Evolutionary conservation across 108 stramenopile species (phyloP).

Genomic region (Nitzschia palea): DNA sequence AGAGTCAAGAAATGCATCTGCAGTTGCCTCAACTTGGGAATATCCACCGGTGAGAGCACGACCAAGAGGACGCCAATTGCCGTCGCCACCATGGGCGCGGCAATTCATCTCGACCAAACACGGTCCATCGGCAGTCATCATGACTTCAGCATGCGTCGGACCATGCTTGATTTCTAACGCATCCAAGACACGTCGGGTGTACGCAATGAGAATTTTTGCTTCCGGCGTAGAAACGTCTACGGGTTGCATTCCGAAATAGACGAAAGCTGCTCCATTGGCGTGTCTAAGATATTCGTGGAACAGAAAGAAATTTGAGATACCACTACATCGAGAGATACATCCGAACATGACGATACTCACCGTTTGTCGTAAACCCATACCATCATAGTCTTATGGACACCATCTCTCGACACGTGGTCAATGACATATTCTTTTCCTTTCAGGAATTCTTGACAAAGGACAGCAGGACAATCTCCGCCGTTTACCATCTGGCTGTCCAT

Average conservation of each 20-base stretch:
- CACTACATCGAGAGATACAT: neutral
- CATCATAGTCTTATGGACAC: constrained; percentile 88
- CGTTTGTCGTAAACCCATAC: constrained; percentile 95
- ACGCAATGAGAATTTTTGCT: constrained; percentile 78
- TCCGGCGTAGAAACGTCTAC: constrained; percentile 56
- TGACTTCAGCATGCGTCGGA: constrained; percentile 80
- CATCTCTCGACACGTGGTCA: constrained; percentile 83
- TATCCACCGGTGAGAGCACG: constrained; percentile 73
- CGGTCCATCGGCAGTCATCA: constrained; percentile 78
- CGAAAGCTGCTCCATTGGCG: constrained; percentile 82
- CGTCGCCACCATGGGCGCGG: constrained; percentile 94
- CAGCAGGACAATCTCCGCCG: constrained; percentile 75
- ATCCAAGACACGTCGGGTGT: constrained; percentile 73
- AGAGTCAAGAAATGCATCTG: constrained; percentile 80
- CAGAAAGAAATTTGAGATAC: neutral
- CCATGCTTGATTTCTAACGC: constrained; percentile 70
- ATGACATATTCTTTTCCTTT: constrained; percentile 90
- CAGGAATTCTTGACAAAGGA: constrained; percentile 90
- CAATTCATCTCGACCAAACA: constrained; percentile 86
- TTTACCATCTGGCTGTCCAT: constrained; percentile 47
- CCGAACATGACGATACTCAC: neutral
- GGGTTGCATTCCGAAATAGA: constrained; percentile 71
- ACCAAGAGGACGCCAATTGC: constrained; percentile 86
- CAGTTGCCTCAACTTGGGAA: constrained; percentile 78
- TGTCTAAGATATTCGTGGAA: constrained; percentile 17